Conservation (phyloP, 2,329 filamentous ascomycete genomes). For the Arthrobotrys sinensis region DNA sequence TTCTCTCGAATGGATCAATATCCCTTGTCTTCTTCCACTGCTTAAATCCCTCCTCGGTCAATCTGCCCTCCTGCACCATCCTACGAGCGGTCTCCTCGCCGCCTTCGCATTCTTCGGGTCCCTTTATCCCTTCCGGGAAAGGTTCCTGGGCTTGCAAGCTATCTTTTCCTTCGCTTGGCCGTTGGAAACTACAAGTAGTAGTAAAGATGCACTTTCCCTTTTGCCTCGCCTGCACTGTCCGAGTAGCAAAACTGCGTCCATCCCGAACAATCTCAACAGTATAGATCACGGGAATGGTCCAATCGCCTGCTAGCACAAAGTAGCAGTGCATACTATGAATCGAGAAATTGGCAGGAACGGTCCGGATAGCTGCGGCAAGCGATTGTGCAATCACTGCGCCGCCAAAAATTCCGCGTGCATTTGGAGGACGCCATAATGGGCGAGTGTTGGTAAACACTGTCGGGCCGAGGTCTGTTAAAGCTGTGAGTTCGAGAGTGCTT, state of each 20-base stretch:
- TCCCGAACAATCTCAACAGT: conserved; percentile 95
- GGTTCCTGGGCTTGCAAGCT: conserved; percentile 69
- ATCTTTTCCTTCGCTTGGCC: conserved; percentile 72
- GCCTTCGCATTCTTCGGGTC: conserved; percentile 66
- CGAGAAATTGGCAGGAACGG: conserved; percentile 83
- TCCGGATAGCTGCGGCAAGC: conserved; percentile 88
- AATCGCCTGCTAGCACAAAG: conserved; percentile 92
- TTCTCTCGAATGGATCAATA: conserved; percentile 74
- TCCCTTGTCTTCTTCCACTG: conserved; percentile 65
- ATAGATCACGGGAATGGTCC: conserved; percentile 88
- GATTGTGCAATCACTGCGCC: conserved; percentile 94
- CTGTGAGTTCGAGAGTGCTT: conserved; percentile 62
- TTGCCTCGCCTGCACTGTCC: conserved; percentile 96
- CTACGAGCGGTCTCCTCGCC: conserved; percentile 70
- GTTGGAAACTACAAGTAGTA: conserved; percentile 90
- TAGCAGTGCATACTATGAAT: conserved; percentile 99
- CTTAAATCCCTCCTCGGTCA: conserved; percentile 68
- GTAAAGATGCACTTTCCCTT: conserved; percentile 92
- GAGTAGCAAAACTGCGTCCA: conserved; percentile 88
- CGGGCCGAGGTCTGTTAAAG: conserved; percentile 63
- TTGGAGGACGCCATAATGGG: conserved; percentile 84
- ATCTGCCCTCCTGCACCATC: conserved; percentile 70
- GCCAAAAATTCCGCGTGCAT: conserved; percentile 90
- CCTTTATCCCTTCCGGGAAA: conserved; percentile 71
- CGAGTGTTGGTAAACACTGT: conserved; percentile 96